Evolutionary conservation across 1,284 basidiomycete genomes (phyloP).

Genomic region (Ustilago hordei): DNA sequence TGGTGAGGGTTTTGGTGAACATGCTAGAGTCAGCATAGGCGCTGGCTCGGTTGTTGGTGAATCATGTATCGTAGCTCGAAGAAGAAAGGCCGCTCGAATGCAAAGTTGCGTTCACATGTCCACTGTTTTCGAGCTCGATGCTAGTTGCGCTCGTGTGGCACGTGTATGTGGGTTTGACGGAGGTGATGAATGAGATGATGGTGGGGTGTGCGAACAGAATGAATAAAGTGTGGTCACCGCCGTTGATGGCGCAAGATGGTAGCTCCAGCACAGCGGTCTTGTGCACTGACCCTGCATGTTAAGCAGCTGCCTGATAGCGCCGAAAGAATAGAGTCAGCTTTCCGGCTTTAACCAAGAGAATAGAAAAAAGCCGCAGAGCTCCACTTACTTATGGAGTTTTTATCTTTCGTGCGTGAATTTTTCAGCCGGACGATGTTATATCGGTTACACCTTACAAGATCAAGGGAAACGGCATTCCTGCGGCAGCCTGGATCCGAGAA

Average conservation of each 20-base stretch:
- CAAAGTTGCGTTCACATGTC: slow-evolving; percentile 11
- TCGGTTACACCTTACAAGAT: neutral
- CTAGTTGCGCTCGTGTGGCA: neutral
- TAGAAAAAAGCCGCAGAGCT: slow-evolving; percentile 2
- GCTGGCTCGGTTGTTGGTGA: neutral
- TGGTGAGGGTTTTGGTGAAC: neutral
- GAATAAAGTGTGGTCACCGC: neutral
- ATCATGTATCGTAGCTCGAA: slow-evolving; percentile 3
- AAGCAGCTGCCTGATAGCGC: slow-evolving; percentile 16
- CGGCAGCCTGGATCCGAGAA: slow-evolving; percentile 1
- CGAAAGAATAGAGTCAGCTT: neutral
- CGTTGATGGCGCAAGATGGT: neutral
- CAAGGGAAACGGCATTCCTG: neutral
- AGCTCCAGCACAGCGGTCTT: neutral
- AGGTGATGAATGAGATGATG: neutral
- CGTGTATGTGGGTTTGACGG: neutral
- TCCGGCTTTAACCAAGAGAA: slow-evolving; percentile 1
- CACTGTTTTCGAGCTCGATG: neutral
- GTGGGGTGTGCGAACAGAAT: neutral
- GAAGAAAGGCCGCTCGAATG: neutral
- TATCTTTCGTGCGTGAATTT: slow-evolving; percentile 6
- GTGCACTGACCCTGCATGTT: slow-evolving; percentile 12
- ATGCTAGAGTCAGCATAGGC: slow-evolving; percentile 17
- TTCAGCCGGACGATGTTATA: neutral
- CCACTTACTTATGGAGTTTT: neutral